Evolutionary conservation across 75 land plant genomes (phyloP).

Genomic region (Azolla pinnata): DNA sequence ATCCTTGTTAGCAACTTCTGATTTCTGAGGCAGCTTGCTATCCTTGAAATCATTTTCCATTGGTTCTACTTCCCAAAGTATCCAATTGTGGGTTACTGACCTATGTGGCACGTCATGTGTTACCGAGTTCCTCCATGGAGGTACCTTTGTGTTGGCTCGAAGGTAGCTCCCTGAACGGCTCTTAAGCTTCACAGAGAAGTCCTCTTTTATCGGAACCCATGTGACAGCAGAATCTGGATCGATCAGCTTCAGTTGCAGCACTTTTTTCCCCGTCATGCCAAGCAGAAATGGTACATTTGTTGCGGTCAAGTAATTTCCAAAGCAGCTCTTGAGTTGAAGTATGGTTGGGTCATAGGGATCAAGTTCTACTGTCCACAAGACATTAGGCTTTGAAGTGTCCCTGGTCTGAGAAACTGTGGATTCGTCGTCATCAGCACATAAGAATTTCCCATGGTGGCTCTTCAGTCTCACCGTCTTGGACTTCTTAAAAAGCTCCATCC

Average conservation of each 20-base stretch:
- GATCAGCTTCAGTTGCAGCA: constrained; percentile 42
- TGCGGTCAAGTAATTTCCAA: constrained; percentile 56
- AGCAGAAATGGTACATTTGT: constrained; percentile 58
- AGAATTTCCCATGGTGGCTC: constrained; percentile 49
- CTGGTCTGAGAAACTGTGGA: constrained; percentile 32
- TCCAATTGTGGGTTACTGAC: constrained; percentile 60
- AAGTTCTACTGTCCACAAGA: constrained; percentile 68
- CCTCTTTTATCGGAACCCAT: constrained; percentile 79
- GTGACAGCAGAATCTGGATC: constrained; percentile 61
- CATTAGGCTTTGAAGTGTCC: constrained; percentile 33
- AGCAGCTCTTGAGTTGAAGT: constrained; percentile 55
- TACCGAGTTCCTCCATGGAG: constrained; percentile 80
- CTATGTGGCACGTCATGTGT: constrained; percentile 78
- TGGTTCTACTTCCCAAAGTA: constrained; percentile 70
- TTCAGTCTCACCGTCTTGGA: constrained; percentile 39
- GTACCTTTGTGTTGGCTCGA: constrained; percentile 68
- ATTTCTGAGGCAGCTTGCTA: no score
- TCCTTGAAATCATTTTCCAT: constrained; percentile 25
- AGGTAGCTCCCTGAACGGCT: constrained; percentile 54
- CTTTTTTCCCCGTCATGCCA: constrained; percentile 82
- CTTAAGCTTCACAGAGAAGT: constrained; percentile 52
- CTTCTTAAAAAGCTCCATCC: constrained; percentile 44
- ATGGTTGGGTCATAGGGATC: constrained; percentile 11
- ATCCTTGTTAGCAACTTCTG: no score
- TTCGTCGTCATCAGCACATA: constrained; percentile 48